These are phyloP conservation scores for Scopulariopsis brevicaulis DNA, from an alignment of 2,329 filamentous ascomycete genomes.

Conservation along the genomic window DNA sequence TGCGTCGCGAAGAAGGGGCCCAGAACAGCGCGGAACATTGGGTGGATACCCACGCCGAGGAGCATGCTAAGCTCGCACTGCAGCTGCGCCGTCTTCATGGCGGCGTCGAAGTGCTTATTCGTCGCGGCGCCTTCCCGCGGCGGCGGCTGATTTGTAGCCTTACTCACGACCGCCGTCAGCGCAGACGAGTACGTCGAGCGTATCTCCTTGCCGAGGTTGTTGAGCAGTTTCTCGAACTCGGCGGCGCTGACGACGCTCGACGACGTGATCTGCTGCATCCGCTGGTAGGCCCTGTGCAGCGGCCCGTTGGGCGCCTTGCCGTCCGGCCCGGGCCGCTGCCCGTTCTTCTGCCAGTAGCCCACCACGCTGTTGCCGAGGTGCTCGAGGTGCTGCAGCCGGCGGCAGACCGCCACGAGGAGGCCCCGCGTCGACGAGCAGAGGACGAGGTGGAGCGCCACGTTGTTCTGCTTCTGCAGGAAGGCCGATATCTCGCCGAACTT, in stretches of 20 bases:
- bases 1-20: slow-evolving; percentile 52
- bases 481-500: slow-evolving; percentile 35
- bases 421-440: slow-evolving; percentile 65
- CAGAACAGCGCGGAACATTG: slow-evolving; percentile 43
- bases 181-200: slow-evolving; percentile 35
- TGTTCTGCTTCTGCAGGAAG: slow-evolving; percentile 42
- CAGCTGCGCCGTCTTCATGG: slow-evolving; percentile 32
- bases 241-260: slow-evolving; percentile 43
- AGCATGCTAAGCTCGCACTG: slow-evolving; percentile 42
- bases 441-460: slow-evolving; percentile 50
- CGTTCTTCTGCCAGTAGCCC: slow-evolving; percentile 34
- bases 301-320: slow-evolving; percentile 32
- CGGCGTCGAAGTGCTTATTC: slow-evolving; percentile 28
- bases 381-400: slow-evolving; percentile 49
- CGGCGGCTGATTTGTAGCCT: slow-evolving; percentile 31
- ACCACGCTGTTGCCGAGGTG: slow-evolving; percentile 33
- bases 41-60: slow-evolving; percentile 32
- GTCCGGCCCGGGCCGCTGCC: slow-evolving; percentile 26
- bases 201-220: slow-evolving; percentile 33
- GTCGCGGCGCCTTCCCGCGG: slow-evolving; percentile 6
- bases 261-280: slow-evolving; percentile 38
- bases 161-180: slow-evolving; percentile 30
- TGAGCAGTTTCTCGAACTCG: slow-evolving; percentile 53
- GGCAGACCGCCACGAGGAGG: slow-evolving; percentile 59
- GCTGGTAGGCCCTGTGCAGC: slow-evolving; percentile 44